phyloP scores from a whole-genome alignment of 2,329 filamentous ascomycete species.

The Alternaria sp. region DNA sequence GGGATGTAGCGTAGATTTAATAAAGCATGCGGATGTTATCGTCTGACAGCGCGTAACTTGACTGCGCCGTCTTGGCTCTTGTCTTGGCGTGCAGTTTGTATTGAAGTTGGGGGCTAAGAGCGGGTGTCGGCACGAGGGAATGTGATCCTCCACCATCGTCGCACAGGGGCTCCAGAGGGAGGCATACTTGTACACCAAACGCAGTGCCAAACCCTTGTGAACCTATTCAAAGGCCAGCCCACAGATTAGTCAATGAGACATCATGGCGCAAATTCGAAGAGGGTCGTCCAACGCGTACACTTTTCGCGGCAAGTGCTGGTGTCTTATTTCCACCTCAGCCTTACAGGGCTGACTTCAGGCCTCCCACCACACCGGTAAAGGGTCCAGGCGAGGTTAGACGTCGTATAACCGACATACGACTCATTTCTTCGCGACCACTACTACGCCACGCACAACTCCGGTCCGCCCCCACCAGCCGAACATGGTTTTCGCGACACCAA shows the following conservation, averaged over 20 bases:
- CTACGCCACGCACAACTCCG: conserved; percentile 48
- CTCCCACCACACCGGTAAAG: not conserved
- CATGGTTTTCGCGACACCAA: conserved; percentile 39
- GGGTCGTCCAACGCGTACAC: not conserved
- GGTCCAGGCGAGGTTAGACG: not conserved
- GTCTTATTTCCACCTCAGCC: not conserved
- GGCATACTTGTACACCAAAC: not conserved
- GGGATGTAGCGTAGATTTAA: not conserved
- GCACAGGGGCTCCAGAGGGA: not conserved
- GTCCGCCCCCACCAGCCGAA: conserved; percentile 54
- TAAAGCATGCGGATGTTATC: not conserved
- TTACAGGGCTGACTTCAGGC: not conserved
- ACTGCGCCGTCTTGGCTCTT: not conserved
- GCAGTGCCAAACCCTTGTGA: not conserved
- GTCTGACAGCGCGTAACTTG: not conserved
- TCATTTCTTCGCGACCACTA: conserved; percentile 46
- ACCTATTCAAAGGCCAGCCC: not conserved
- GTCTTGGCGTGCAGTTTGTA: not conserved
- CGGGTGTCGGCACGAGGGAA: not conserved
- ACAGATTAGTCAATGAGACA: not conserved
- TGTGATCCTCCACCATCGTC: not conserved
- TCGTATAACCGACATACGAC: not conserved
- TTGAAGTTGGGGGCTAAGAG: not conserved
- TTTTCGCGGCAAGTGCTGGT: not conserved
- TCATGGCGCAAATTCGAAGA: not conserved